Evolutionary conservation across 257 asterid genomes (phyloP), one percentile per base, ranked within the genome.

Genomic region (Plantago ovata): DNA sequence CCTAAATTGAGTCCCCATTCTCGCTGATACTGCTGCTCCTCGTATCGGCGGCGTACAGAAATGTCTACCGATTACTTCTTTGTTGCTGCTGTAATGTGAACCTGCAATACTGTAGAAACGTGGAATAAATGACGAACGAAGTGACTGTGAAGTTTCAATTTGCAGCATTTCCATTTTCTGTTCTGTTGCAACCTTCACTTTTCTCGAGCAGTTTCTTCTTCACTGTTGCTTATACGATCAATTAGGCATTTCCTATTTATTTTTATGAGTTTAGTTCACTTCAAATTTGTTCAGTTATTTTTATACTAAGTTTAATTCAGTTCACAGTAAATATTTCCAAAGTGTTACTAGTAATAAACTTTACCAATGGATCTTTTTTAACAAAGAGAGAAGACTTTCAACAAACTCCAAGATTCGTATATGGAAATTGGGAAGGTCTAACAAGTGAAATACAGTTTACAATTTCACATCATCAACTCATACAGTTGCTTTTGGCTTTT

Each of bases 1-100:
- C 72, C 71, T 84, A 75, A 75, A 71, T 6, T 77, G 57, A 53
- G 81, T 42, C 56, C 64, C 80, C 85, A 71, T 67, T 39, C 19
- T 18, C 22, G 73, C 15, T n/a, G 46, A n/a, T n/a, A n/a, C n/a
- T n/a, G n/a, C n/a, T n/a, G n/a, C n/a, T n/a, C n/a, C n/a, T n/a
- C n/a, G n/a, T n/a, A n/a, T n/a, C n/a, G n/a, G n/a, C n/a, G n/a
- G n/a, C n/a, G n/a, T n/a, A n/a, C n/a, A n/a, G n/a, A n/a, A 55
- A 23, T 28, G 15, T 21, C 19, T 32, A 6, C 46, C 55, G 10
- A 16, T 46, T 59, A n/a, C n/a, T n/a, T n/a, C n/a, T 42, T 36
- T 56, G 62, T 28, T 20, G 56, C 33, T 11, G 53, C 18, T 15
- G 43, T 1, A 8, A 38, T 18, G 42, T 12, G 47, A 47, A 11